These are phyloP conservation scores for Quercus berberidifolia DNA, from an alignment of 306 rosid genomes.

Conservation along the genomic window DNA sequence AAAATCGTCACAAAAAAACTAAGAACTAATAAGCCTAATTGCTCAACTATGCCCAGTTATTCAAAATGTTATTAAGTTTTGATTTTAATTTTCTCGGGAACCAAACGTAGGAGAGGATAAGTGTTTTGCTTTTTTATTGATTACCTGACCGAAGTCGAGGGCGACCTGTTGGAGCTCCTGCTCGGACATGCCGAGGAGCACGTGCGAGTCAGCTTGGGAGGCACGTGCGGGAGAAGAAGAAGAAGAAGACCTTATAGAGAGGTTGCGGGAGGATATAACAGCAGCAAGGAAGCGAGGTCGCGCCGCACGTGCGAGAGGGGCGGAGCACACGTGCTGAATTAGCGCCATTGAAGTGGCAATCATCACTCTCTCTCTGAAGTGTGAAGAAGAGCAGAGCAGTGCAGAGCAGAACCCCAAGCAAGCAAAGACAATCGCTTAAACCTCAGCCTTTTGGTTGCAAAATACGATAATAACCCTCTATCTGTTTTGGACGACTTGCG, in stretches of 20 bases:
- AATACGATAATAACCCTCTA: neutral
- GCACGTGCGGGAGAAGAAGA: conserved; percentile 22
- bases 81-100: neutral
- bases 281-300: conserved; percentile 37
- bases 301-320: conserved; percentile 57
- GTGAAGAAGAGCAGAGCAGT: too few species aligned
- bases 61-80: neutral
- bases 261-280: conserved; percentile 19
- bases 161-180: conserved; percentile 77
- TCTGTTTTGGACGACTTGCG: neutral
- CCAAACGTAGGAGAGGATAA: neutral
- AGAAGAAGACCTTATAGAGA: conserved; percentile 2
- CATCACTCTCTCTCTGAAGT: conserved; percentile 14
- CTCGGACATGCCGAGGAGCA: conserved; percentile 85
- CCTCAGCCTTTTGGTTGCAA: conserved; percentile 3
- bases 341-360: conserved; percentile 54
- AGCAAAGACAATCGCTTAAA: conserved; percentile 10
- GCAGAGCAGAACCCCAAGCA: neutral
- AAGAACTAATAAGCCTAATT: too few species aligned
- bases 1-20: neutral
- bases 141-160: conserved; percentile 68
- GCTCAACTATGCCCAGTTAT: too few species aligned
- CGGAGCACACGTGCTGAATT: conserved; percentile 55
- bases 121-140: neutral
- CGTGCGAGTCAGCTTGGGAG: conserved; percentile 34